Evolutionary conservation across 805 yeast species (phyloP), one percentile per base, ranked within the genome.

Genomic region (Candida taoyuanica): DNA sequence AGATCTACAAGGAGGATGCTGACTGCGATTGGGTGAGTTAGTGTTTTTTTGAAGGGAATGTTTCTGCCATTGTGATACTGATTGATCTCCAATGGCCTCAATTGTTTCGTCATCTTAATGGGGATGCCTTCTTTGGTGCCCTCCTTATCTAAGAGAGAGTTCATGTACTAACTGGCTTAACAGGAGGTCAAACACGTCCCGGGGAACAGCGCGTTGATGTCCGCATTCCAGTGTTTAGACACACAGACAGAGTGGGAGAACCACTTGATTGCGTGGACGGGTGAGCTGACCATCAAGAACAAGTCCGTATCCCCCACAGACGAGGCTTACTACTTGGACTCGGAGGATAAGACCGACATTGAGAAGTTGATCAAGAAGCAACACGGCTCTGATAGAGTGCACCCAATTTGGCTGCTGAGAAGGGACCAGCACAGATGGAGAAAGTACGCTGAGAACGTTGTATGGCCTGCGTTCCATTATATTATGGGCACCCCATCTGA

Each of bases 381-480:
- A 14, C 70, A 71, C 48, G 60, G 65, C 15, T 62, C 77, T 18
- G 67, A 71, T 13, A 66, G 73, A 37, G 68, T 85, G 33, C 93
- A 83, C 55, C 97, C 98, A 0, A 84, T 91, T 37, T 89, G 97
- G 96, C 65, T 91, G 24, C 67, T 84, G 39, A 74, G 93, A 44
- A 74, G 80, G 44, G 84, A 84, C 60, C 95, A 85, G 59, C 68
- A 68, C 31, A 68, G 89, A 43, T 91, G 97, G 96, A 73, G 97
- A 49, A 72, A 71, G 48, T 91, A 86, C 56, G 95, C 97, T 1
- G 98, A 91, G 57, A 78, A 83, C 51, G 81, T 81, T 16, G 66
- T 93, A 20, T 93, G 98, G 98, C 96, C 96, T 2, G 82, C 87
- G 3, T 79, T 91, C 62, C 98, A 93, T 57, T 93, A 93, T 64